Evolutionary conservation across 2,329 filamentous ascomycete genomes (phyloP), one percentile per base, ranked within the genome.

Genomic region (Coniochaeta pulveracea): DNA sequence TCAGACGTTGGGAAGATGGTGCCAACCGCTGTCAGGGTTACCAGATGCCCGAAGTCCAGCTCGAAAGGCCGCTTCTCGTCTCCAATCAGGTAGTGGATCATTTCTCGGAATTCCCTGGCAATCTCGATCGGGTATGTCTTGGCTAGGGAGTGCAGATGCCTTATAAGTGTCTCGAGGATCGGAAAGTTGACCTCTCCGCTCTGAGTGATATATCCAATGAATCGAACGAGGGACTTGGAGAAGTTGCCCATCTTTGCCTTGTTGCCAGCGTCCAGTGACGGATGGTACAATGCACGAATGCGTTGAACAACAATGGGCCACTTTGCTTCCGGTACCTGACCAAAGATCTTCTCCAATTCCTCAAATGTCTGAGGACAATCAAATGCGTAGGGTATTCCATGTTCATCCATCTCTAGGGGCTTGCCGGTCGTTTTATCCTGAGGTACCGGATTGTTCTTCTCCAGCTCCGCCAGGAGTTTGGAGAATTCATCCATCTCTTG

Each of bases 1-100:
- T 98, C 91, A 0, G 88, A 95, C 0, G 91, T 94, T 4, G 91
- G 88, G 49, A 93, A 98, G 34, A 93, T 82, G 3, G 76, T 77
- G 25, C 80, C 76, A 38, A 95, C 74, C 0, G 85, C 86, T 1
- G 85, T 88, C 22, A 98, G 61, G n/a, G 93, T 60, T 15, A 86
- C 60, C 14, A 98, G 59, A 47, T 98, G 88, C 12, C 85, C 84
- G 45, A 52, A 69, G 48, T 54, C 70, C 46, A 66, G 74, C 6
- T 60, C 54, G 22, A 76, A 54, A 4, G 69, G 61, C 22, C 73
- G 61, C 19, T 53, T 47, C 19, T 58, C 44, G 28, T 31, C 28
- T 9, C 22, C 28, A 14, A 17, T 21, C n/a, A 31, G 6, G 32
- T 59, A 55, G 26, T 77, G 65, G 15, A 98, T 66, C 42, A 83